Evolutionary conservation across 805 yeast genomes (phyloP).

Genomic region (Lachancea sp.): DNA sequence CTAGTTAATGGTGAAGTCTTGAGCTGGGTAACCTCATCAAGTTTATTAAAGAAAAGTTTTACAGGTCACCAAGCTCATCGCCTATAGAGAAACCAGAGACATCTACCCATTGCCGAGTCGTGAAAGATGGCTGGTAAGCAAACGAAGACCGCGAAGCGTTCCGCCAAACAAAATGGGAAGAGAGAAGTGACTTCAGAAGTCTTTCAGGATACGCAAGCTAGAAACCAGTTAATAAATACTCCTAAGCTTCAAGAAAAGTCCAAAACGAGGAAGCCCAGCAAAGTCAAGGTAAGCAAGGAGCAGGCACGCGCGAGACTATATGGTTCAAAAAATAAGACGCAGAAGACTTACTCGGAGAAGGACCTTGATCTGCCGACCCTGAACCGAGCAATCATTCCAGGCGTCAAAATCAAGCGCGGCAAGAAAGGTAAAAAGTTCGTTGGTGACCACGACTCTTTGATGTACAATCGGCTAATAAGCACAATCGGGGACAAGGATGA

Average conservation of each 20-base stretch:
- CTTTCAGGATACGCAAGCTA: slow-evolving; percentile 56
- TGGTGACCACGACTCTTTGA: slow-evolving; percentile 57
- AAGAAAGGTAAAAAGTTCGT: slow-evolving; percentile 83
- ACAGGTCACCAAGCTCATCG: background rate
- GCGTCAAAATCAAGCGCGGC: slow-evolving; percentile 67
- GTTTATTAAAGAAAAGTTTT: background rate
- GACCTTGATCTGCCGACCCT: slow-evolving; percentile 74
- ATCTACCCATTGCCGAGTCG: background rate
- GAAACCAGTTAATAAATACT: slow-evolving; percentile 49
- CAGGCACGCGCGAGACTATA: slow-evolving; percentile 59
- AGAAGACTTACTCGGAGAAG: slow-evolving; percentile 56
- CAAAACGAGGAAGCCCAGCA: slow-evolving; percentile 42
- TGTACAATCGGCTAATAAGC: slow-evolving; percentile 63
- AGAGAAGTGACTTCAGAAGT: slow-evolving; percentile 63
- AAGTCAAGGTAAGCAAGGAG: slow-evolving; percentile 55
- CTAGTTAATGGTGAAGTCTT: background rate
- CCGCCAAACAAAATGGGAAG: slow-evolving; percentile 44
- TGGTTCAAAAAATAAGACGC: slow-evolving; percentile 51
- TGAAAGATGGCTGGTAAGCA: slow-evolving; percentile 49
- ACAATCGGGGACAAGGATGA: slow-evolving; percentile 80
- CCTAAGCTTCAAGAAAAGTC: slow-evolving; percentile 60
- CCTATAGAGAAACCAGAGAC: too few relatives aligned
- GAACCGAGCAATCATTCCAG: slow-evolving; percentile 81
- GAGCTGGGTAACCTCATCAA: slow-evolving; percentile 1
- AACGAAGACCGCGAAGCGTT: slow-evolving; percentile 53